Base-by-base conservation (phyloP, 2,329 filamentous ascomycete genomes). In the Aspergillus uvarum region DNA sequence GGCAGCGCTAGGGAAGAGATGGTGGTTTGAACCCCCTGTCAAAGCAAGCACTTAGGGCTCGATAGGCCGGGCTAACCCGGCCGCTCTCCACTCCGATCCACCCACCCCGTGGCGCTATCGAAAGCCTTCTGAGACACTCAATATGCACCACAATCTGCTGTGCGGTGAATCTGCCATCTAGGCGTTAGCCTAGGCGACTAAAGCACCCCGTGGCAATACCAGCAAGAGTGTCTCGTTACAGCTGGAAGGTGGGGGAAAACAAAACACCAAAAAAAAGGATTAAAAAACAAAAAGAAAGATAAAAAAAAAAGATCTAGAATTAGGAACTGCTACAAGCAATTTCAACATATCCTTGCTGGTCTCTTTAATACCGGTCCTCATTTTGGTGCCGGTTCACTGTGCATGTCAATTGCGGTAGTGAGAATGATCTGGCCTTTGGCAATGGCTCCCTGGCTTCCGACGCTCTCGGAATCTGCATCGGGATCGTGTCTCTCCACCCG, bases 381-480 rank as follows among this genome's bases (percentile, higher is more conserved):
- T 21, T 16, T 29, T 22, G 31, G 32, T 16, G 49, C 56, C 38
- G 38, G 35, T 21, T 58, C 56, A 49, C 50, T 58, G 19, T 32
- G 50, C 50, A 58, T 53, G 21, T 31, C 35, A 53, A 58, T 58
- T 48, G 44, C 56, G 38, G 56, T 58, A 24, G 52, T 58, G 14
- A 58, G 26, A n/a, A 58, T 19, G n/a, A 58, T 58, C 50, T 58
- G 56, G 22, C 31, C 31, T 51, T 58, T 58, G 8, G 50, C 50
- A 48, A 58, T 58, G 0, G 56, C 49, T 1, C 56, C 50, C 19
- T 58, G 50, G 14, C 56, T 58, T 3, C 56, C 56, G 14, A 58
- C 24, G 42, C 56, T 58, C 50, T 54, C 56, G 1, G 50, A 8
- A 58, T 58, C 55, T 2, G 10, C 56, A 32, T 58, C 44, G 4